Base-by-base conservation (phyloP, 192 early-diverging fungal species). In the Podila epicladia region DNA sequence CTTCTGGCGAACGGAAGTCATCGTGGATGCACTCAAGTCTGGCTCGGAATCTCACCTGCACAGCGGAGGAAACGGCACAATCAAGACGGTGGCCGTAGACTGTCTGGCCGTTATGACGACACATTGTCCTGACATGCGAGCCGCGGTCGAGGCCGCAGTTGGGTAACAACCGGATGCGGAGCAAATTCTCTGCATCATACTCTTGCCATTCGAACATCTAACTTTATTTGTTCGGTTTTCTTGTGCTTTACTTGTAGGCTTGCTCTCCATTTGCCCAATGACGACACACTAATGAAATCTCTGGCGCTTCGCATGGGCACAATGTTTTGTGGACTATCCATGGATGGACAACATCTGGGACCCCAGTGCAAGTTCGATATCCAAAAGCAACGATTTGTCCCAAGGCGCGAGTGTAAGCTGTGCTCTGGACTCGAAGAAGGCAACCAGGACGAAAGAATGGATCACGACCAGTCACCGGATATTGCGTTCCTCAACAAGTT, bases 41-140 rank as follows among this genome's bases (percentile, higher is more conserved):
- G 31, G n/a, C 19, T 37, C 51, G 33, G 49, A 35, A n/a, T 22
- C 53, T 55, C 37, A 12, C 17, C 59, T 33, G 1, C 24, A 55
- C 24, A 55, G n/a, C 19, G 53, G 53, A 24, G 53, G 17, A 55
- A 55, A 9, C 48, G 22, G 32, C 38, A 4, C 32, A 9, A 57
- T 67, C 22, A 62, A 38, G 32, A 58, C 35, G 35, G 62, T 62
- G 4, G 71, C 71, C 0, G 45, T 80, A 9, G 77, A 72, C 26
- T 53, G 69, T 13, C 28, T 80, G 55, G 45, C 62, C 20, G 71
- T 73, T 2, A 24, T 80, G 41, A 69, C 64, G 37, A 60, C 62
- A 13, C 66, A 60, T 49, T 69, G 62, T 55, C 71, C 62, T 0
- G 50, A 73, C 24, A 35, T 55, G 31, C 53, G 24, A 22, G 48